These are phyloP conservation scores for Penicillium pulvis DNA, from an alignment of 495 filamentous ascomycete genomes.

Conservation along the genomic window DNA sequence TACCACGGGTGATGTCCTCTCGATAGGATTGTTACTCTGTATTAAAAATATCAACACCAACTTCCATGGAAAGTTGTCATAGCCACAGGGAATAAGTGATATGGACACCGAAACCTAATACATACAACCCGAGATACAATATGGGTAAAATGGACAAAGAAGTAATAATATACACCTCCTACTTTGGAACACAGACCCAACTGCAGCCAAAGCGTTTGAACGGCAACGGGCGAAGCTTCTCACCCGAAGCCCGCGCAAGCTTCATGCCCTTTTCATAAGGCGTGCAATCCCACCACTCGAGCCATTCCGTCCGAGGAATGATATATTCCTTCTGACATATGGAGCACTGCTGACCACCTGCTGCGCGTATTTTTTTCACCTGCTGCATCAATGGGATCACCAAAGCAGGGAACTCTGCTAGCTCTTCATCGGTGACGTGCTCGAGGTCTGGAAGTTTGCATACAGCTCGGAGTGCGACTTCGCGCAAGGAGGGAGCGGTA, in stretches of 20 bases:
- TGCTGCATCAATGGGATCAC: constrained; percentile 42
- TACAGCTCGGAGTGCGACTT: constrained; percentile 55
- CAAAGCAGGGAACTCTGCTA: constrained; percentile 42
- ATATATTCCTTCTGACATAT: constrained; percentile 60
- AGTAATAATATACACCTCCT: not conserved
- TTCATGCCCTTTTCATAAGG: constrained; percentile 50
- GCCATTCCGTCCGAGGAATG: constrained; percentile 65
- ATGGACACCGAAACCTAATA: not conserved
- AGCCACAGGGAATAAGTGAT: not conserved
- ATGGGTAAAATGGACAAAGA: not conserved
- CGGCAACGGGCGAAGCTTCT: constrained; percentile 53
- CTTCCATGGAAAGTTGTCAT: not conserved
- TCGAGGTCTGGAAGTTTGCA: constrained; percentile 47
- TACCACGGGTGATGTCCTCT: not conserved
- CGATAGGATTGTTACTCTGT: not conserved
- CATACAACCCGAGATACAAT: not conserved
- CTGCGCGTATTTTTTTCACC: constrained; percentile 46
- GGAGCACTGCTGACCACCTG: constrained; percentile 59
- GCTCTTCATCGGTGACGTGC: constrained; percentile 41
- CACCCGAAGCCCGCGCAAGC: constrained; percentile 36
- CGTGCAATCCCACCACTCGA: constrained; percentile 69
- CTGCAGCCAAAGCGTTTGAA: constrained; percentile 68
- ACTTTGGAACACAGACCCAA: constrained; percentile 57
- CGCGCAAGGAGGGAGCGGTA: constrained; percentile 57
- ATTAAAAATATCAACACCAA: not conserved